Evolutionary conservation across 768 basidiomycete genomes (phyloP).

Genomic region (Boletus edulis): DNA sequence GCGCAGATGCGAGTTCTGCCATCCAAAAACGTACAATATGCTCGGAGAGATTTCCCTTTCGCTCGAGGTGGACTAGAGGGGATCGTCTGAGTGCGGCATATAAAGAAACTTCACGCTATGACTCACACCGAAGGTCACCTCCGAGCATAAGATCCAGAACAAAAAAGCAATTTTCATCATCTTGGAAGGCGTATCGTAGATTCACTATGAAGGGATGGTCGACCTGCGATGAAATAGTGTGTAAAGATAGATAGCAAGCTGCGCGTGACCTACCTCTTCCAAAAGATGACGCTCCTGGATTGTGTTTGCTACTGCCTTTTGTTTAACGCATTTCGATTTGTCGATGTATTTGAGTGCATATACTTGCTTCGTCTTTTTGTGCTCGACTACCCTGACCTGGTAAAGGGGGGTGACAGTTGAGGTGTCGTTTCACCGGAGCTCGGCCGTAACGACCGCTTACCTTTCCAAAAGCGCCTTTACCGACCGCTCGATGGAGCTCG

Average conservation of each 20-base stretch:
- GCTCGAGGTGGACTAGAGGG: slow-evolving; percentile 76
- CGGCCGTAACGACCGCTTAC: slow-evolving; percentile 37
- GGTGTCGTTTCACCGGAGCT: slow-evolving; percentile 1
- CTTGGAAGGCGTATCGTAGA: slow-evolving; percentile 93
- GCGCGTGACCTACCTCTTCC: slow-evolving; percentile 68
- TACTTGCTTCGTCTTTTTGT: slow-evolving; percentile 87
- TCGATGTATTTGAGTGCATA: slow-evolving; percentile 99
- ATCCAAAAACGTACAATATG: slow-evolving; percentile 82
- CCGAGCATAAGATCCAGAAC: slow-evolving; percentile 96
- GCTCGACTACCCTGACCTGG: slow-evolving; percentile 95
- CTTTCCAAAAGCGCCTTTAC: slow-evolving; percentile 98
- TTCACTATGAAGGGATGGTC: slow-evolving; percentile 90
- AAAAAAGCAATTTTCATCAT: slow-evolving; percentile 97
- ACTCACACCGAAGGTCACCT: slow-evolving; percentile 87
- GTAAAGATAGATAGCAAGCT: slow-evolving; percentile 9
- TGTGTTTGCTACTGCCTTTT: slow-evolving; percentile 88
- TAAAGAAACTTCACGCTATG: background rate
- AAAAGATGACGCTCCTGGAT: slow-evolving; percentile 91
- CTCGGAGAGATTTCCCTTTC: slow-evolving; percentile 64
- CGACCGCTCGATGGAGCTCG: slow-evolving; percentile 91
- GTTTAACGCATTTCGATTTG: slow-evolving; percentile 86
- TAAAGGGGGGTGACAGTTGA: background rate
- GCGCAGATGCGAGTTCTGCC: slow-evolving; percentile 79
- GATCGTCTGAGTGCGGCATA: background rate
- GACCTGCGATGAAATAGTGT: slow-evolving; percentile 45